A percentile compares a stretch with the other conserved stretches of the same genome.
Evolutionary conservation across 345 rosid genomes (phyloP).

Genomic region (Murraya paniculata): DNA sequence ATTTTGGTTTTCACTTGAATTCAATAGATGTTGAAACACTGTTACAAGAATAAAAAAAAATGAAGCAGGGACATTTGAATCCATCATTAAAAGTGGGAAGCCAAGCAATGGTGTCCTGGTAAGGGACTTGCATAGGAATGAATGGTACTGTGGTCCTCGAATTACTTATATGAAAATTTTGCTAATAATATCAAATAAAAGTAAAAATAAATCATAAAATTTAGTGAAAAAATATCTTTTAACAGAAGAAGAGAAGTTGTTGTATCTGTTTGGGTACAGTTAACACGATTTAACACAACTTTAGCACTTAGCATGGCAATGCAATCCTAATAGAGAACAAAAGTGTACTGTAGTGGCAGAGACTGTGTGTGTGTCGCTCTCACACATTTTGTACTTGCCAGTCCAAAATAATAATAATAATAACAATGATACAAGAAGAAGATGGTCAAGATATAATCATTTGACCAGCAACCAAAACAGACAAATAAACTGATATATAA

Average conservation of each 20-base stretch:
- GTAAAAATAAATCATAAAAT: too few species aligned
- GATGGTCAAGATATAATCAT: not conserved
- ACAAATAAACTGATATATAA: not conserved
- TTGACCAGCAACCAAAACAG: not conserved
- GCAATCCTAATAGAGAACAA: not conserved
- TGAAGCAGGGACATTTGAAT: not conserved
- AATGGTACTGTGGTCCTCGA: not conserved
- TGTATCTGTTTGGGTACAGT: conserved; percentile 3
- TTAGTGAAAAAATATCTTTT: not conserved
- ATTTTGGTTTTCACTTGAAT: too few species aligned
- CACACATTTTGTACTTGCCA: conserved; percentile 20
- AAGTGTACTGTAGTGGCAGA: not conserved
- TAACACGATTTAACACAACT: conserved; percentile 7
- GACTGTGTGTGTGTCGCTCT: conserved; percentile 9
- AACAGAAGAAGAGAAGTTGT: not conserved
- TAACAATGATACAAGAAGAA: too few species aligned
- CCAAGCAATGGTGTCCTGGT: not conserved
- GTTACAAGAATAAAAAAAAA: not conserved
- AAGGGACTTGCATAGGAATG: not conserved
- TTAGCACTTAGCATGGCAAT: conserved; percentile 3
- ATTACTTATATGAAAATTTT: not conserved
- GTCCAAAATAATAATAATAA: not conserved
- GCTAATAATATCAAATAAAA: too few species aligned
- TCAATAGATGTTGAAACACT: too few species aligned
- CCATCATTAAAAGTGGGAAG: not conserved